These are phyloP conservation scores for Phylloporus scabripes DNA, from an alignment of 768 basidiomycete genomes.

Conservation along the genomic window DNA sequence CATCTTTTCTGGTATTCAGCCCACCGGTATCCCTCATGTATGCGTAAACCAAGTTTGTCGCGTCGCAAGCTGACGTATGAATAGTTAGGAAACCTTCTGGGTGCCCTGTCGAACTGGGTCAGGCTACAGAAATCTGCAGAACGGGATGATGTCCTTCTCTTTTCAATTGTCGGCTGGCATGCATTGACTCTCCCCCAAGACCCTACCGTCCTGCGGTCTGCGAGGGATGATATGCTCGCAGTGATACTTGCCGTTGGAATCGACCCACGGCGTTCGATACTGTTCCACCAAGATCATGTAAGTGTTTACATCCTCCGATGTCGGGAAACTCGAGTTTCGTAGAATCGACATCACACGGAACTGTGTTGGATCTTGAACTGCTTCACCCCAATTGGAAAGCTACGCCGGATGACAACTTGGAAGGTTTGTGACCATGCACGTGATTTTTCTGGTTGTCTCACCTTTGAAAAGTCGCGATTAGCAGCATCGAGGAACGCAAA, in stretches of 20 bases:
- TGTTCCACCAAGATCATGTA: slow-evolving; percentile 91
- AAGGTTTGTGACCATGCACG: slow-evolving; percentile 50
- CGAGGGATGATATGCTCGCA: slow-evolving; percentile 75
- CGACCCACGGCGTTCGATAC: slow-evolving; percentile 62
- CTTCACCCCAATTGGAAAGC: slow-evolving; percentile 72
- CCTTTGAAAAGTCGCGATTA: slow-evolving; percentile 54
- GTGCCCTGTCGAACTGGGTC: slow-evolving; percentile 88
- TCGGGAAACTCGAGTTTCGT: background rate
- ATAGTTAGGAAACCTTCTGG: slow-evolving; percentile 91
- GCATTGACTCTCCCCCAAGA: slow-evolving; percentile 91
- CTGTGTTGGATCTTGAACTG: slow-evolving; percentile 89
- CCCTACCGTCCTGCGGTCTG: slow-evolving; percentile 51
- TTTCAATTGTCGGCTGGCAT: slow-evolving; percentile 91
- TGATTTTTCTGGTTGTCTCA: background rate
- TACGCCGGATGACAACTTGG: slow-evolving; percentile 95
- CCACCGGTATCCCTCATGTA: slow-evolving; percentile 89
- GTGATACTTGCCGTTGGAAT: slow-evolving; percentile 81
- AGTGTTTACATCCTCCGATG: background rate
- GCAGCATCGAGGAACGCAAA: slow-evolving; percentile 69
- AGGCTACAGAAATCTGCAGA: slow-evolving; percentile 59
- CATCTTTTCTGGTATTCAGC: slow-evolving; percentile 90
- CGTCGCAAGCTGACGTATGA: background rate
- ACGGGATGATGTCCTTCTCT: slow-evolving; percentile 62
- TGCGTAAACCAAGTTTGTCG: slow-evolving; percentile 13
- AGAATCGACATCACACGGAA: slow-evolving; percentile 85